A percentile compares a stretch with the other conserved stretches of the same genome.
These are phyloP conservation scores for Aspergillus intermedius DNA, from an alignment of 2,329 filamentous ascomycete species.

Conservation along the genomic window DNA sequence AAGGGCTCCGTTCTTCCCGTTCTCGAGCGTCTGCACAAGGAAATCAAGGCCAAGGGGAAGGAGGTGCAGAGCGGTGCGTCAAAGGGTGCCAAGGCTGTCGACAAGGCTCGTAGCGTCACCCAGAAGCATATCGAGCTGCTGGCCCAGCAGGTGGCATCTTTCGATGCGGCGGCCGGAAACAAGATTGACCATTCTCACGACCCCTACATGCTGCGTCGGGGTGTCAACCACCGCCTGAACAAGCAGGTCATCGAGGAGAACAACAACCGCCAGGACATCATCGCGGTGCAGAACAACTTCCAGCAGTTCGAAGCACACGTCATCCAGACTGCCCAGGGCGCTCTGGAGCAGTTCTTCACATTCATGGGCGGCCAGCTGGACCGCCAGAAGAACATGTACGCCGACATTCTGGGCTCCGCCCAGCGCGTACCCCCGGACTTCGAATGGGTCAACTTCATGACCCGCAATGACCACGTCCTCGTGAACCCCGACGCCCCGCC, in stretches of 20 bases:
- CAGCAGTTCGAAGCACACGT: slow-evolving; percentile 80
- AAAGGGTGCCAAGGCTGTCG: slow-evolving; percentile 83
- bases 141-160: slow-evolving; percentile 74
- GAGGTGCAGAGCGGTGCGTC: slow-evolving; percentile 74
- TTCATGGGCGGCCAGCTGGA: slow-evolving; percentile 75
- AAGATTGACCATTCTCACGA: slow-evolving; percentile 68
- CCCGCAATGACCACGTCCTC: slow-evolving; percentile 64
- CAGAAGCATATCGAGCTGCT: slow-evolving; percentile 96
- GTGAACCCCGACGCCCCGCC: slow-evolving; percentile 71
- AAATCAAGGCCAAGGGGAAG: slow-evolving; percentile 95
- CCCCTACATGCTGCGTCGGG: slow-evolving; percentile 79
- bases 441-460: slow-evolving; percentile 82
- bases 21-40: slow-evolving; percentile 83
- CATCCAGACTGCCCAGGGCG: slow-evolving; percentile 72
- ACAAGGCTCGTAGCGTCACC: slow-evolving; percentile 75
- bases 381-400: slow-evolving; percentile 71
- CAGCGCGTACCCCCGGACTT: slow-evolving; percentile 77
- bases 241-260: slow-evolving; percentile 94
- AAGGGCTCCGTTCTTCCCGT: slow-evolving; percentile 81
- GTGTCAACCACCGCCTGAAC: slow-evolving; percentile 74
- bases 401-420: slow-evolving; percentile 69
- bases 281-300: slow-evolving; percentile 88
- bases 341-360: slow-evolving; percentile 75
- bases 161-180: slow-evolving; percentile 63
- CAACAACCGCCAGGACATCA: slow-evolving; percentile 85